A percentile compares a stretch with the other conserved stretches of the same genome.
phyloP scores from a whole-genome alignment of 2,329 filamentous ascomycete species.

The Penicillium sp. region DNA sequence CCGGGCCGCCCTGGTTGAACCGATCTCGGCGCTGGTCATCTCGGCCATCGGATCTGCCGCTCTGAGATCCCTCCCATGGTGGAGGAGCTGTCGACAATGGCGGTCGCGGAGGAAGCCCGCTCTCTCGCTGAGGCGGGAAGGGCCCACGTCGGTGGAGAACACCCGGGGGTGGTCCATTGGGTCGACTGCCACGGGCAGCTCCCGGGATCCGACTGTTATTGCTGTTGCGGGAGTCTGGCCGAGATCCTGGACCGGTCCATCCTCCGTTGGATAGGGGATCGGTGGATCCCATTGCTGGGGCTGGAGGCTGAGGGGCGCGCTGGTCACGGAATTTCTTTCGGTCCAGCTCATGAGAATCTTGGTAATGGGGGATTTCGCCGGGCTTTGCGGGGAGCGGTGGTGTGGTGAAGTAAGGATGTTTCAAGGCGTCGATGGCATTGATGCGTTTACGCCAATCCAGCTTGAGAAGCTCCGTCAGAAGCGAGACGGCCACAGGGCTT shows the following conservation, averaged over 20 bases:
- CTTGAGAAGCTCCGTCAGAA: constrained; percentile 80
- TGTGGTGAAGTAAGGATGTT: constrained; percentile 88
- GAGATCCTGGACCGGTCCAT: constrained; percentile 48
- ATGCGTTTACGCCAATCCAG: constrained; percentile 87
- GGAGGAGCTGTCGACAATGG: constrained; percentile 36
- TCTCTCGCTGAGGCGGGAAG: constrained; percentile 36
- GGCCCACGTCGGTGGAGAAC: constrained; percentile 33
- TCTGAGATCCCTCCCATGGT: constrained; percentile 32
- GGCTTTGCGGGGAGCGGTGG: constrained; percentile 77
- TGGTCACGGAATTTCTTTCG: constrained; percentile 86
- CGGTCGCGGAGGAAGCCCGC: constrained; percentile 44
- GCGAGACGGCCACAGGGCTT: constrained; percentile 72
- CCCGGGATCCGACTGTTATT: constrained; percentile 39
- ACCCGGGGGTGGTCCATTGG: constrained; percentile 32
- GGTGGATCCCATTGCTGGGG: constrained; percentile 87
- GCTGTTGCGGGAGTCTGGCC: constrained; percentile 36
- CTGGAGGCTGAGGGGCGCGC: constrained; percentile 81
- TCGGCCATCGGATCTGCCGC: constrained; percentile 33
- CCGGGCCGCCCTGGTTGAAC: constrained; percentile 25
- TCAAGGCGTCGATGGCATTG: constrained; percentile 90
- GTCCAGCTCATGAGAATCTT: constrained; percentile 96
- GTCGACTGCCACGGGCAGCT: constrained; percentile 36
- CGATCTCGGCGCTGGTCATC: constrained; percentile 39
- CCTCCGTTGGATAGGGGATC: constrained; percentile 69
- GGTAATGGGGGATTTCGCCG: constrained; percentile 85